Percentiles rank a stretch among this genome's conserved stretches.
phyloP scores from a whole-genome alignment of 345 rosid species.

The Conringia planisiliqua region DNA sequence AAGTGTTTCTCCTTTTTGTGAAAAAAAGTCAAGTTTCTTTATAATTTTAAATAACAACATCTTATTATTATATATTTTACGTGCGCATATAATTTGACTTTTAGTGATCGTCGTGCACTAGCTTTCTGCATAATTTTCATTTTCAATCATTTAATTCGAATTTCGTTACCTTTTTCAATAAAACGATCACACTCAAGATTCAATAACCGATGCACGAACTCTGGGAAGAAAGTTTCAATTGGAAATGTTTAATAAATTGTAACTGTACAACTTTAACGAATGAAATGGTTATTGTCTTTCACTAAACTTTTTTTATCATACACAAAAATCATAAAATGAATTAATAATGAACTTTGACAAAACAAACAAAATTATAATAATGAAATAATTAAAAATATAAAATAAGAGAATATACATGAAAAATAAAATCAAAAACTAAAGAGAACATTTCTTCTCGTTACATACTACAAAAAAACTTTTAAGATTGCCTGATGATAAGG shows the following conservation, averaged over 20 bases:
- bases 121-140: conserved; percentile 21
- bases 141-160: conserved; percentile 35
- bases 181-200: conserved; percentile 9
- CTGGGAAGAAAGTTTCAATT: conserved; percentile 9
- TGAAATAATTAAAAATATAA: background rate
- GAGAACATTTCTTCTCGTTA: background rate
- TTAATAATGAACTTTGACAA: background rate
- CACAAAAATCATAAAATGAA: background rate
- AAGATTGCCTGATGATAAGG: background rate
- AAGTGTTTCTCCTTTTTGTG: background rate
- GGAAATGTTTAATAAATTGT: background rate
- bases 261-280: background rate
- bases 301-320: background rate
- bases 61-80: background rate
- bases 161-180: conserved; percentile 14
- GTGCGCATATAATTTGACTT: conserved; percentile 12
- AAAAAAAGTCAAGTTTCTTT: conserved; percentile 8
- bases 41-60: background rate
- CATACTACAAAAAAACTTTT: background rate
- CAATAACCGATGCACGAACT: conserved; percentile 23
- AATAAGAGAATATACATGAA: background rate
- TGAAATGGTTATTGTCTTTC: background rate
- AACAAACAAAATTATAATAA: background rate
- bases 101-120: conserved; percentile 23
- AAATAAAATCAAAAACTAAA: background rate